Base-by-base conservation (phyloP, 208 protist genomes). In the Tetramitus jugosus region DNA sequence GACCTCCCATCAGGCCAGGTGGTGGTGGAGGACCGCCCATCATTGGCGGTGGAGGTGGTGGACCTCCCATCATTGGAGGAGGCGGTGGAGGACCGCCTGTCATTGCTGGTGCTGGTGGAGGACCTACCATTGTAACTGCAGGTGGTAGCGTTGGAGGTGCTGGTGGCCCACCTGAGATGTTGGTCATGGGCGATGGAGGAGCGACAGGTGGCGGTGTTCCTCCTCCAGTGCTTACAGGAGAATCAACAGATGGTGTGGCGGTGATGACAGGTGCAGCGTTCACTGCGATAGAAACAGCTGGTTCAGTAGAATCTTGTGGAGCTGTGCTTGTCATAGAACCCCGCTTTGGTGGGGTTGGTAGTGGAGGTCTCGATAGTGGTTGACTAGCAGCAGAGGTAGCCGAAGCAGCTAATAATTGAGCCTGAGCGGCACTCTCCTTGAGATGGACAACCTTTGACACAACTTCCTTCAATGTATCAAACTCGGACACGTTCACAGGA, bases 381-480 rank as follows among this genome's bases (percentile, higher is more conserved):
- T 3, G 3, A 8, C 23, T 33, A 60, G 14, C 23, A 10, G 53
- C 31, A 7, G 3, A 33, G 2, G 53, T 60, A 7, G 53, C 14
- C 46, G n/a, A n/a, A n/a, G n/a, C n/a, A 53, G 7, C 17, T 17
- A 53, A 23, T 53, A 53, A 23, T 53, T 14, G 29, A 60, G 29
- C 52, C 8, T 14, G 23, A 60, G 29, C 52, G 29, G 17, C 52
- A 29, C 29, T 14, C 17, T 53, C 13, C 17, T n/a, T n/a, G n/a
- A n/a, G n/a, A n/a, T n/a, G n/a, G n/a, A n/a, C n/a, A 42, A 69
- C 14, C 26, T 29, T 13, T 43, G 62, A 7, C 3, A 69, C 1
- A 26, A 69, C 3, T 43, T 69, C 62, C 33, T 69, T 69, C 62
- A 43, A 45, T 6, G 43, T 26, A 43, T 69, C 62, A 69, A 69